phyloP scores from a whole-genome alignment of 2,329 filamentous ascomycete genomes.

The Pyrenophora teres region DNA sequence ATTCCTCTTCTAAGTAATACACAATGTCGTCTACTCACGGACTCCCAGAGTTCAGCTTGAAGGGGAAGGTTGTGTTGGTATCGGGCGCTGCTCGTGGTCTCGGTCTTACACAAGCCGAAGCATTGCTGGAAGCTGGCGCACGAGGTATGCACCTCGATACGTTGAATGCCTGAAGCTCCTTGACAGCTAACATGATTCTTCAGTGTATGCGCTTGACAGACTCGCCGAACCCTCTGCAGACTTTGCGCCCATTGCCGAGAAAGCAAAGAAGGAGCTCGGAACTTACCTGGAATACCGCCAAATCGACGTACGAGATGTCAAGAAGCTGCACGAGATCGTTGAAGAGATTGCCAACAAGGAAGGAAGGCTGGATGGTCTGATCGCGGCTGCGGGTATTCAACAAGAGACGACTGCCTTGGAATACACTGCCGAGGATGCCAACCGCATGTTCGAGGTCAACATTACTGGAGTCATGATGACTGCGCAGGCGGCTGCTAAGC shows the following conservation, averaged over 20 bases:
- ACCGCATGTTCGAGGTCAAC: slow-evolving; percentile 66
- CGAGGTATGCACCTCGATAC: slow-evolving; percentile 52
- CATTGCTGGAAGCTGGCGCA: slow-evolving; percentile 75
- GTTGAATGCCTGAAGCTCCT: neutral
- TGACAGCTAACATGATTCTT: neutral
- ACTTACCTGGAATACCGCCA: slow-evolving; percentile 74
- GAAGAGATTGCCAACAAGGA: slow-evolving; percentile 70
- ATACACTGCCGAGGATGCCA: slow-evolving; percentile 67
- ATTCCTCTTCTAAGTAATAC: neutral
- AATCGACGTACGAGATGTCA: slow-evolving; percentile 77
- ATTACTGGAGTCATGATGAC: slow-evolving; percentile 68
- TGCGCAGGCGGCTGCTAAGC: slow-evolving; percentile 65
- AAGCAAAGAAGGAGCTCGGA: slow-evolving; percentile 67
- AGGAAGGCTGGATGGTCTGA: slow-evolving; percentile 76
- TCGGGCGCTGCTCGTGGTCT: slow-evolving; percentile 74
- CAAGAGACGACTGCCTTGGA: slow-evolving; percentile 84
- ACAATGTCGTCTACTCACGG: slow-evolving; percentile 25
- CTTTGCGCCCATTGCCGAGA: slow-evolving; percentile 68
- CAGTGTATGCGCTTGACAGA: slow-evolving; percentile 70
- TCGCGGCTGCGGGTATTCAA: slow-evolving; percentile 77
- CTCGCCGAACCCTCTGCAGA: slow-evolving; percentile 62
- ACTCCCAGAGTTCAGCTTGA: slow-evolving; percentile 76
- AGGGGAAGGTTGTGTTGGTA: slow-evolving; percentile 71
- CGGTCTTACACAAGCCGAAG: slow-evolving; percentile 74
- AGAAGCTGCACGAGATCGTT: slow-evolving; percentile 68